Evolutionary conservation across 345 rosid genomes (phyloP).

Genomic region (Noccaea caerulescens): DNA sequence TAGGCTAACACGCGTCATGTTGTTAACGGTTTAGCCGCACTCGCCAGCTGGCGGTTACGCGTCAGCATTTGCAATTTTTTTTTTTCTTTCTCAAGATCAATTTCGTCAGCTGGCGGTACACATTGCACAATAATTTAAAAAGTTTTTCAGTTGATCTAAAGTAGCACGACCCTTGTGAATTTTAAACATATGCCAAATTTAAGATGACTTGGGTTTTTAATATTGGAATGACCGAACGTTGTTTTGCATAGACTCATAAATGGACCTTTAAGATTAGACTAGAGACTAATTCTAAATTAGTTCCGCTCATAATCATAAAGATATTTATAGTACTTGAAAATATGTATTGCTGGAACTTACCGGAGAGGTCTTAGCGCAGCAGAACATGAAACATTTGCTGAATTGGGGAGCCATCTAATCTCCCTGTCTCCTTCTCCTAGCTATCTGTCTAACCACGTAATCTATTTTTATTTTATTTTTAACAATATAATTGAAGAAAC

Average conservation of each 20-base stretch:
- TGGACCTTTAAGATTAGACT: background rate
- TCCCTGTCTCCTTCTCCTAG: slow-evolving; percentile 7
- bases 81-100: slow-evolving; percentile 8
- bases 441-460: slow-evolving; percentile 15
- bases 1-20: slow-evolving; percentile 9
- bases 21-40: background rate
- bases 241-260: background rate
- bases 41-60: slow-evolving; percentile 18
- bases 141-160: too few relatives aligned
- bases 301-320: background rate
- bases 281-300: background rate
- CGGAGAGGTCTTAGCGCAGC: slow-evolving; percentile 42
- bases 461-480: background rate
- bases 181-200: background rate
- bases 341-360: slow-evolving; percentile 12
- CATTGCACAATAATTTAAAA: background rate
- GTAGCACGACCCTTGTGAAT: background rate
- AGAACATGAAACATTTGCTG: slow-evolving; percentile 40
- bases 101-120: slow-evolving; percentile 19
- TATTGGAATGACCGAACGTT: background rate
- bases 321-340: background rate
- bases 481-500: background rate
- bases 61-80: slow-evolving; percentile 22
- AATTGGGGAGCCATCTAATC: slow-evolving; percentile 41
- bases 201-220: background rate